Base-by-base conservation (phyloP, 75 land plant species). In the Picea sitchensis region DNA sequence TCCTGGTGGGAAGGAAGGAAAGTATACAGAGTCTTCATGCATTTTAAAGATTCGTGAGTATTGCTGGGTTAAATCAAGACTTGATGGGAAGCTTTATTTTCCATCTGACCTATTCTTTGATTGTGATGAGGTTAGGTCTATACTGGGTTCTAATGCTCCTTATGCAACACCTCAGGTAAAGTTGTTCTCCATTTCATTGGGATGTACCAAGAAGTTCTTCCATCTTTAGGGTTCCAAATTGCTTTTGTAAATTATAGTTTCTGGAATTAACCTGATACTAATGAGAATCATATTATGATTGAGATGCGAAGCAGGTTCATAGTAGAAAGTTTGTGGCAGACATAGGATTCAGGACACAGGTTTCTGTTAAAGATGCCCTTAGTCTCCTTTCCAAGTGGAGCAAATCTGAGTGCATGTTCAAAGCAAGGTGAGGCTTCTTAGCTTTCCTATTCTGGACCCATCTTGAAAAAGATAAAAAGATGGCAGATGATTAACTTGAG, bases 111-210 rank as follows among this genome's bases (percentile, higher is more conserved):
- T 96, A 15, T 96, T 86, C 76, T 84, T 87, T 79, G 91, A 85
- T 41, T 95, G 91, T 78, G 90, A 78, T 41, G 79, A 86, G 41
- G 92, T 95, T 18, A 81, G 80, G 14, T 88, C 85, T 1, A 69
- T 95, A 75, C 72, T 95, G 14, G 98, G 95, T 61, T 78, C 32
- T 38, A 78, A 69, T 81, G 98, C 92, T 65, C 90, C 95, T 18
- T 93, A 93, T 85, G 90, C 89, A 76, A 76, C 83, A 67, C 95
- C 98, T 82, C 90, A 91, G 95, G 98, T 95, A 73, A 68, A 26
- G 31, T 54, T 23, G 18, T 76, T 32, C 79, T 68, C 58, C 8
- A 76, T 72, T 72, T n/a, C 13, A 26, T 20, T 78, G 44, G 44
- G 17, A 9, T 15, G 26, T 78, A n/a, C 54, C n/a, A 38, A 7